Evolutionary conservation across 495 filamentous ascomycete genomes (phyloP).

Genomic region (Extremus antarcticus): DNA sequence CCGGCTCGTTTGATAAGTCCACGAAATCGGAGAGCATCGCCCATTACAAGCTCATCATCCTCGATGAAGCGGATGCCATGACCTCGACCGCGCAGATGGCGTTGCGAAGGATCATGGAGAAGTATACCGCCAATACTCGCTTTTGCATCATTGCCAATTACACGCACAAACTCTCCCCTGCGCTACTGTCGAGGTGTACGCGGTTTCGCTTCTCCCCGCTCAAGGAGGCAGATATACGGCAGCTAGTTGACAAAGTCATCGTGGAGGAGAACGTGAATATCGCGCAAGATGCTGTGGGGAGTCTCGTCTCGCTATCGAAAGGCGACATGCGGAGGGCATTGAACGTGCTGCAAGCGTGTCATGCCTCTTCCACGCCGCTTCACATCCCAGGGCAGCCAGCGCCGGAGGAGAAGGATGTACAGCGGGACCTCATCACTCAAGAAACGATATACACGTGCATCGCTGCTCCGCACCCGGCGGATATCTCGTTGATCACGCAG

Average conservation of each 20-base stretch:
- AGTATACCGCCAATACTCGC: constrained; percentile 94
- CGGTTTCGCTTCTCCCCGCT: constrained; percentile 91
- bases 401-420: constrained; percentile 37
- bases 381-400: constrained; percentile 40
- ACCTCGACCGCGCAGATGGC: constrained; percentile 96
- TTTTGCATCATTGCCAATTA: constrained; percentile 99
- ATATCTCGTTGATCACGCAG: constrained; percentile 71
- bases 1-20: constrained; percentile 27
- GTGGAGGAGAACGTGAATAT: constrained; percentile 80
- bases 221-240: constrained; percentile 73
- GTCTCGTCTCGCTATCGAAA: constrained; percentile 76
- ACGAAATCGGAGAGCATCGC: constrained; percentile 47
- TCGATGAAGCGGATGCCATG: constrained; percentile 98
- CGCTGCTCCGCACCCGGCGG: constrained; percentile 82
- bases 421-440: constrained; percentile 78
- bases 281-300: constrained; percentile 60
- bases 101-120: constrained; percentile 93
- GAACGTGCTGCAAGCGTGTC: constrained; percentile 93
- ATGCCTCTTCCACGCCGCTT: constrained; percentile 65
- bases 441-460: constrained; percentile 95
- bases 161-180: constrained; percentile 95
- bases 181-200: constrained; percentile 85
- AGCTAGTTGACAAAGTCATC: constrained; percentile 80
- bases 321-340: constrained; percentile 93
- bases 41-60: constrained; percentile 86